Conservation (phyloP, 2,329 filamentous ascomycete genomes). For the Chrysoporthe deuterocubensis region DNA sequence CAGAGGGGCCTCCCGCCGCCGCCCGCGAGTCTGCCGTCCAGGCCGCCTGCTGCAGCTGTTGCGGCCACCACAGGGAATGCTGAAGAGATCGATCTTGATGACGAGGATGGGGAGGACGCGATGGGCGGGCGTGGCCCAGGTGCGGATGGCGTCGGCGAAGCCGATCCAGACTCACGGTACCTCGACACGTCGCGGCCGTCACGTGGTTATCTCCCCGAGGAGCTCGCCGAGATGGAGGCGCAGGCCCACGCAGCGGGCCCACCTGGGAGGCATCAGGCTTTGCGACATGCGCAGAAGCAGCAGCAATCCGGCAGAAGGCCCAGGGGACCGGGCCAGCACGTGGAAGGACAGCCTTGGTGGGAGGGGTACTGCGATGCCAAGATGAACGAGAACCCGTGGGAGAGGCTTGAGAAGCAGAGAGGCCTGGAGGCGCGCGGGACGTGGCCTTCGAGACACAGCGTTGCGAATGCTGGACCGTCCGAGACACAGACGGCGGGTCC, state of each 20-base stretch:
- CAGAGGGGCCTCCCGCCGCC: conserved; percentile 35
- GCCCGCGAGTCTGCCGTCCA: conserved; percentile 29
- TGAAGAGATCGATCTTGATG: conserved; percentile 50
- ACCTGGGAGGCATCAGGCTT: conserved; percentile 22
- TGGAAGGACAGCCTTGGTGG: conserved; percentile 54
- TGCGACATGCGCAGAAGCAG: background rate
- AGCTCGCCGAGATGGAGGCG: conserved; percentile 26
- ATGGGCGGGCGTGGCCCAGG: background rate
- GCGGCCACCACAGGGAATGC: conserved; percentile 37
- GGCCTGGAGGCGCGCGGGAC: conserved; percentile 49
- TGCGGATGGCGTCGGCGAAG: conserved; percentile 1
- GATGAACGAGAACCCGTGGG: conserved; percentile 77
- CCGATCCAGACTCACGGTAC: conserved; percentile 36
- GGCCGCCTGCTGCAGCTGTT: conserved; percentile 14
- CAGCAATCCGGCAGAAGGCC: conserved; percentile 44
- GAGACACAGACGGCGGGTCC: background rate
- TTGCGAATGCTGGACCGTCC: background rate
- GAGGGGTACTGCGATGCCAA: conserved; percentile 69
- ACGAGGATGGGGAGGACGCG: conserved; percentile 31
- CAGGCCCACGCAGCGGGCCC: conserved; percentile 32
- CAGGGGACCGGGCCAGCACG: conserved; percentile 28
- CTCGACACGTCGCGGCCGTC: conserved; percentile 39
- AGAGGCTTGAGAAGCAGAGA: conserved; percentile 52
- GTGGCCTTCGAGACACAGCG: conserved; percentile 46
- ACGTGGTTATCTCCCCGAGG: conserved; percentile 29